Evolutionary conservation across 2,329 filamentous ascomycete species (phyloP).

Genomic region (Monosporascus sp.): DNA sequence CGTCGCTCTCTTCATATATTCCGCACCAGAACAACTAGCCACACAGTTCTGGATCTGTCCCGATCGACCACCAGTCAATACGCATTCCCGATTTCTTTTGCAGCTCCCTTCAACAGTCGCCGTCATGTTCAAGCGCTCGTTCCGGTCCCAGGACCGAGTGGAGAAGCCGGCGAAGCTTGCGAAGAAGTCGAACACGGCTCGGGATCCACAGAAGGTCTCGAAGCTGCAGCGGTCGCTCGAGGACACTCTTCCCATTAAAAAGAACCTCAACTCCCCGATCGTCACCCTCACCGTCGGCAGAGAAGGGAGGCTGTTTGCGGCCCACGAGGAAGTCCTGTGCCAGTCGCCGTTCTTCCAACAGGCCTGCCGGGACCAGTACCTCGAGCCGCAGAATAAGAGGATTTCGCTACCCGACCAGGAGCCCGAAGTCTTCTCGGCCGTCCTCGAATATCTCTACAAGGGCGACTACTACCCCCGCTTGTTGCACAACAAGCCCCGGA

Average conservation of each 20-base stretch:
- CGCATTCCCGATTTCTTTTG: conserved; percentile 27
- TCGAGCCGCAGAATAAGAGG: conserved; percentile 71
- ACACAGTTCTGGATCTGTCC: conserved; percentile 15
- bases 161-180: conserved; percentile 76
- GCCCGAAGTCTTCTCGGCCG: conserved; percentile 85
- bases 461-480: conserved; percentile 91
- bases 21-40: background rate
- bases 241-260: conserved; percentile 37
- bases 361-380: conserved; percentile 66
- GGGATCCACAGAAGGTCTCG: conserved; percentile 73
- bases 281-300: conserved; percentile 79
- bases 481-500: conserved; percentile 77
- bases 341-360: conserved; percentile 80
- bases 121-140: conserved; percentile 89
- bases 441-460: conserved; percentile 97
- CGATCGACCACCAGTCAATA: conserved; percentile 17
- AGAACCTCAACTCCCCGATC: conserved; percentile 58
- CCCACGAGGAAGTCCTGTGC: conserved; percentile 86
- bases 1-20: conserved; percentile 43
- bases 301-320: conserved; percentile 87
- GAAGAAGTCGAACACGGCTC: conserved; percentile 59
- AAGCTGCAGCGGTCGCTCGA: conserved; percentile 80
- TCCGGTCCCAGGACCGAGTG: conserved; percentile 77
- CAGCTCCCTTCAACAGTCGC: conserved; percentile 28
- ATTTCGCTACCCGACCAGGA: conserved; percentile 71